Base-by-base conservation (phyloP, 2,329 filamentous ascomycete species). In the Didymella segeticola region DNA sequence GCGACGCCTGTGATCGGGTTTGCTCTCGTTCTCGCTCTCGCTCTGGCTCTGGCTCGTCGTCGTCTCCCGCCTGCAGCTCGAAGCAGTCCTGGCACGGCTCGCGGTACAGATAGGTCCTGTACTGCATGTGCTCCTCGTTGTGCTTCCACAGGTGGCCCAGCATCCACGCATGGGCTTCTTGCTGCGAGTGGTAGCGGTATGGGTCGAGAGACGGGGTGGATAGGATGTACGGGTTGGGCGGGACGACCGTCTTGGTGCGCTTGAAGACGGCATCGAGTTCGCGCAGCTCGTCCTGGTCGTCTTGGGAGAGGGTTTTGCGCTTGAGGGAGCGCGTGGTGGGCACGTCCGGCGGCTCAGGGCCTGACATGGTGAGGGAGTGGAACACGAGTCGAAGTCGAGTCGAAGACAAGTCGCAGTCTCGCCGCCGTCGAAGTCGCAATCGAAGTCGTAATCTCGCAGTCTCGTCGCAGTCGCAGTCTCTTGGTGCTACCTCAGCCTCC, bases 81-180 rank as follows among this genome's bases (percentile, higher is more conserved):
- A 77, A 74, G 48, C 70, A 75, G 61, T 83, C 80, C 53, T 68
- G 66, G 54, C 80, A 80, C 27, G 79, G 79, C 64, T 86, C 82
- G 67, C 85, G 83, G 50, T 81, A 82, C 47, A 84, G 73, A 60
- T 84, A 87, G 52, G 83, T 87, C 76, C 85, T 78, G 69, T 87
- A 87, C 66, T 87, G 85, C 46, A 85, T 75, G 62, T 80, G 77
- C 63, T 85, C 80, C 70, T 88, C 85, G 58, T 81, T 75, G 15
- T 71, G 71, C 43, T 75, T 71, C 70, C 86, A 88, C 4, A 83
- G 80, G 2, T 80, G 80, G 50, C 81, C 77, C 54, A 75, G 47
- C 56, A 75, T 75, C 78, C 78, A 81, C 53, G 69, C 68, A 51
- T 70, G 61, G 53, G 73, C 66, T 64, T 77, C 66, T 56, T 78